Evolutionary conservation across 139 green algal species (phyloP), one percentile per base, ranked within the genome.

Genomic region (Auxenochlorella pyrenoidosa): DNA sequence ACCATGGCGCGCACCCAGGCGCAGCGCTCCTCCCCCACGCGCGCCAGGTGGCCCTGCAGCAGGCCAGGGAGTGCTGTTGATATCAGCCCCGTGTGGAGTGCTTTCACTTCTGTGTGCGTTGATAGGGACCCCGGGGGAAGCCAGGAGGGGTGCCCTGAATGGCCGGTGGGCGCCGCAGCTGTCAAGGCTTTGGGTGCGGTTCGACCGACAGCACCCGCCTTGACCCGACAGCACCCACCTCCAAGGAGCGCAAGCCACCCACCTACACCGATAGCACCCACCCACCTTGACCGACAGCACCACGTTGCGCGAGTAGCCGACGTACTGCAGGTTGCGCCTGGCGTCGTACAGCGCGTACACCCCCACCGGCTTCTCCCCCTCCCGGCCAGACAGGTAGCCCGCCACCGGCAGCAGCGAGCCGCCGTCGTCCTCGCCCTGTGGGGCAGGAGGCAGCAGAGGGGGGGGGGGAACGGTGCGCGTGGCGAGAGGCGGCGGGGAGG

Each of bases 261-360:
- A n/a, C n/a, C n/a, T n/a, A n/a, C n/a, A n/a, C n/a, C n/a, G n/a
- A 54, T 6, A 54, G 43, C 41, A 68, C 51, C 58, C 13, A 5
- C 41, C 18, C 73, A 95, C 93, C 93, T 95, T 95, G 76, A 97
- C 72, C 6, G 95, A 92, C 65, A 96, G 83, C 5, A 97, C 92
- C 21, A 99, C 93, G 92, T 96, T 98, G 75, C 96, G 89, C 13
- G 90, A 90, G 85, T 95, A 98, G 10, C 95, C 94, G 0, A 99
- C 91, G 84, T 98, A 99, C 90, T 98, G 96, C 71, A 97, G 83
- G 22, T 81, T 71, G 2, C 90, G 58, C 13, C 84, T 36, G 12
- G 47, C 73, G 84, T 98, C 95, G 82, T 97, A 97, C 44, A 98
- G 40, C 18, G 94, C 95, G 82, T 97, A 99, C 22, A 99, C 95